phyloP scores from a whole-genome alignment of 2,329 filamentous ascomycete species.

The Aspergillus terreus region DNA sequence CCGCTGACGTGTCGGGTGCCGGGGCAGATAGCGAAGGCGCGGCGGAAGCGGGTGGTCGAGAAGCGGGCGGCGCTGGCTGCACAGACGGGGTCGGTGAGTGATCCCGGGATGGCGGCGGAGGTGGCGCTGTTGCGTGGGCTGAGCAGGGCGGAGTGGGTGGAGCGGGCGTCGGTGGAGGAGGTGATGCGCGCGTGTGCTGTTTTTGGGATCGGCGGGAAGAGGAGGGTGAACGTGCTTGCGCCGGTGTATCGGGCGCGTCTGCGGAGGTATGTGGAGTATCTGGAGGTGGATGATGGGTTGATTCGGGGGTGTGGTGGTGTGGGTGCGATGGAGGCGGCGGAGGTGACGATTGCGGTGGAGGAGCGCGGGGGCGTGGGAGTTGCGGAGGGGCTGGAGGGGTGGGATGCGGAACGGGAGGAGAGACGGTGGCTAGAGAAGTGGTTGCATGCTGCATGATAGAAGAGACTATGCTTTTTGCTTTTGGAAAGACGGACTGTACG shows the following conservation, averaged over 20 bases:
- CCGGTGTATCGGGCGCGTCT: slow-evolving; percentile 54
- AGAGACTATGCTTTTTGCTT: background rate
- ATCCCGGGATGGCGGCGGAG: slow-evolving; percentile 18
- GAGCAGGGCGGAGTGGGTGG: slow-evolving; percentile 17
- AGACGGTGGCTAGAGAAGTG: slow-evolving; percentile 36
- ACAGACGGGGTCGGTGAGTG: background rate
- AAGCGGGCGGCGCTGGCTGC: slow-evolving; percentile 24
- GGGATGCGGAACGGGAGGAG: slow-evolving; percentile 26
- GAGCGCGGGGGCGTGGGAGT: slow-evolving; percentile 57
- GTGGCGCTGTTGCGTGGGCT: slow-evolving; percentile 29
- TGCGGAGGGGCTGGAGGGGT: slow-evolving; percentile 15
- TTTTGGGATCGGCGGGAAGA: background rate
- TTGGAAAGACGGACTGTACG: background rate
- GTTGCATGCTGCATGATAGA: slow-evolving; percentile 16
- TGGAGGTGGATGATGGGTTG: slow-evolving; percentile 68
- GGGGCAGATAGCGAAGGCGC: slow-evolving; percentile 60
- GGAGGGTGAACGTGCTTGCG: background rate
- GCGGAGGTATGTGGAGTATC: slow-evolving; percentile 54
- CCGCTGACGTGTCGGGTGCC: slow-evolving; percentile 83
- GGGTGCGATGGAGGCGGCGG: slow-evolving; percentile 55
- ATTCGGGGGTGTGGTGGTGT: slow-evolving; percentile 63
- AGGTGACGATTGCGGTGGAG: slow-evolving; percentile 66
- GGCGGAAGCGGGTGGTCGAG: slow-evolving; percentile 49
- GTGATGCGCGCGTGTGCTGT: slow-evolving; percentile 33
- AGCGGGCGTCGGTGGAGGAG: slow-evolving; percentile 18